Evolutionary conservation across 495 filamentous ascomycete species (phyloP), one percentile per base, ranked within the genome.

Genomic region (Tuber umbilicatum): DNA sequence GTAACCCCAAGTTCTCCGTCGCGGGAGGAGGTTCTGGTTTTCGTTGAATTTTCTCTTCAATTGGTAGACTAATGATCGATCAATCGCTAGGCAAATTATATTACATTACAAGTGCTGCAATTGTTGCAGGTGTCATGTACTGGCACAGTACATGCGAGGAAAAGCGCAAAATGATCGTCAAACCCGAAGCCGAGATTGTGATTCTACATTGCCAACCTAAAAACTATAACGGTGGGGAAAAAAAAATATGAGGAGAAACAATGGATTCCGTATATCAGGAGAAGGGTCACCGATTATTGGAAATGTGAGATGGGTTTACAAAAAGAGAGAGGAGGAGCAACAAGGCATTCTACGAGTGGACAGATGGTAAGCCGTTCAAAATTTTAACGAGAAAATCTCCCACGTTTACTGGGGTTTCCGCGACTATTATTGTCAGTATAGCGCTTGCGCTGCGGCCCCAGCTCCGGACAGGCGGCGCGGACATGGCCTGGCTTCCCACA

Each of bases 401-500:
- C 55, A 64, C 55, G 55, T 35, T 64, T 64, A 7, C 55, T 64
- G 5, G 27, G 55, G 4, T 35, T 64, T 16, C 55, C 55, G 55
- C 55, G 55, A 35, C 35, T 64, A 64, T 35, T 31, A 64, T 64
- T 64, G 55, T 35, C 27, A 64, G 55, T 64, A 64, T 64, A 64
- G 27, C 31, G 55, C 27, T 64, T 64, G 55, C 14, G 55, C 27
- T 35, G 55, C 16, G 19, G 70, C 45, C 73, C 76, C 17, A 72
- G 67, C 67, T 71, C 64, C 39, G 76, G 69, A 42, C 77, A 72
- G 69, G 60, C 71, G 1, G 77, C 77, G 55, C 74, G 71, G 5
- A 71, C 72, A 45, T 82, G 80, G 0, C 80, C 80, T 1, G 43
- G 70, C 50, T 41, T 67, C 10, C 70, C 71, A 37, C 80, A 82